These are phyloP conservation scores for Cutaneotrichosporon cutaneum DNA, from an alignment of 1,284 basidiomycete genomes.

Conservation along the genomic window DNA sequence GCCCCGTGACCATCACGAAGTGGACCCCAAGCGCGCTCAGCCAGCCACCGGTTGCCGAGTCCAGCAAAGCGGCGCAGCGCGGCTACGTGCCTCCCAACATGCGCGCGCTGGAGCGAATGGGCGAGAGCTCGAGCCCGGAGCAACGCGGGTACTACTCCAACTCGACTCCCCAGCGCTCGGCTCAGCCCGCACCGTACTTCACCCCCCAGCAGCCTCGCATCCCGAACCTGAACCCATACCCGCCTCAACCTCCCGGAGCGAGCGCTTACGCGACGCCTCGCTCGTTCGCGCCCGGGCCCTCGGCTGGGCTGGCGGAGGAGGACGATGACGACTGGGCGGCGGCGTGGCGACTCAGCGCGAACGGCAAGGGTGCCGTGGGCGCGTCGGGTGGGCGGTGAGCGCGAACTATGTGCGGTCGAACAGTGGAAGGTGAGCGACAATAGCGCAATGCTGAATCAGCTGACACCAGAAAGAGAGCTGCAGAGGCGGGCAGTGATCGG, in stretches of 20 bases:
- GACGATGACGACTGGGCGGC: not conserved
- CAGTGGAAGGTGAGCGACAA: not conserved
- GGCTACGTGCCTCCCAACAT: constrained; percentile 5
- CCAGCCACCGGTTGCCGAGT: not conserved
- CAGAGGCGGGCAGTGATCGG: too few species aligned
- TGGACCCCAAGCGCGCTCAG: constrained; percentile 15
- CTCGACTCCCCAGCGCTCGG: too few species aligned
- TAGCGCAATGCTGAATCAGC: too few species aligned
- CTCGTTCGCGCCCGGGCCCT: not conserved
- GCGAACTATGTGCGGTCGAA: not conserved
- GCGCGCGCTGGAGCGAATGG: constrained; percentile 5
- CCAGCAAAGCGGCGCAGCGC: not conserved
- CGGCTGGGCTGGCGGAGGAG: not conserved
- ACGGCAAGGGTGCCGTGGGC: not conserved
- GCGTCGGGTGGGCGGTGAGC: not conserved
- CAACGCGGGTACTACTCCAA: not conserved
- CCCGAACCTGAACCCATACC: not conserved
- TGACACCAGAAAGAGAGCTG: too few species aligned
- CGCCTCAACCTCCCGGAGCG: not conserved
- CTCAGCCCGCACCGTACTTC: not conserved
- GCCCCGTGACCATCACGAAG: constrained; percentile 6
- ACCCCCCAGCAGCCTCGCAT: not conserved
- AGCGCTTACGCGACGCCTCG: not conserved
- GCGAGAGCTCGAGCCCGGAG: not conserved
- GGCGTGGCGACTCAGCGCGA: not conserved